Percentiles rank a stretch among this genome's conserved stretches.
Conservation (phyloP, 148 eudicot genomes). For the Pouteria glomerata region DNA sequence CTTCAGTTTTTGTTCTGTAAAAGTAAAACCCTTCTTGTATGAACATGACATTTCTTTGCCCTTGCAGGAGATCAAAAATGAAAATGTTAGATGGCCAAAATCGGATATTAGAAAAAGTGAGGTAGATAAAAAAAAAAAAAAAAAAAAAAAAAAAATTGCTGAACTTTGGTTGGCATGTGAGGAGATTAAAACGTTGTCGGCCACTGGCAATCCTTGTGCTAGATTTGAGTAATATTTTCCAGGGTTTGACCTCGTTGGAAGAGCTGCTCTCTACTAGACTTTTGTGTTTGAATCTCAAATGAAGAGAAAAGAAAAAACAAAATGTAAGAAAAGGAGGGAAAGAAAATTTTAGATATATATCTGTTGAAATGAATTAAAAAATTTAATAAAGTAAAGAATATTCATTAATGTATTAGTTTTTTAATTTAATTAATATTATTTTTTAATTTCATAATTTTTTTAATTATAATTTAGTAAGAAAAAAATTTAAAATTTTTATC, state of each 20-base stretch:
- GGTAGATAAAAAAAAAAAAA: not conserved
- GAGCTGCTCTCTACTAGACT: slow-evolving; percentile 13
- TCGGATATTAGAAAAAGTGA: too few species aligned
- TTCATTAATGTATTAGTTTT: too few species aligned
- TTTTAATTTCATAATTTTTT: too few species aligned
- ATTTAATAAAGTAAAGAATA: too few species aligned
- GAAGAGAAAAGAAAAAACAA: too few species aligned
- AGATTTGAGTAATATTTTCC: not conserved
- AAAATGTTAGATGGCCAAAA: not conserved
- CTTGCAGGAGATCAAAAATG: not conserved
- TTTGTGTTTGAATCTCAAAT: not conserved
- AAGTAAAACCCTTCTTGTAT: not conserved
- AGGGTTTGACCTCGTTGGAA: slow-evolving; percentile 25
- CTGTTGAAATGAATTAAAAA: too few species aligned
- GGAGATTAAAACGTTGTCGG: slow-evolving; percentile 26
- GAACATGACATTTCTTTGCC: not conserved
- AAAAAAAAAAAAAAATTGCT: too few species aligned
- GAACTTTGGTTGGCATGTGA: slow-evolving; percentile 5
- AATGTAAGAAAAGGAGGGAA: too few species aligned
- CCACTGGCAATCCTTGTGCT: slow-evolving; percentile 18
- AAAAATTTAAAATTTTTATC: too few species aligned
- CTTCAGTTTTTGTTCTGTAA: slow-evolving; percentile 1
- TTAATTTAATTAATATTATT: too few species aligned
- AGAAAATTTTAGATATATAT: too few species aligned
- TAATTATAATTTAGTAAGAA: too few species aligned